Percentiles rank a stretch among this genome's conserved stretches.
These are phyloP conservation scores for Dalbergia cultrata DNA, from an alignment of 306 rosid genomes.

Conservation along the genomic window DNA sequence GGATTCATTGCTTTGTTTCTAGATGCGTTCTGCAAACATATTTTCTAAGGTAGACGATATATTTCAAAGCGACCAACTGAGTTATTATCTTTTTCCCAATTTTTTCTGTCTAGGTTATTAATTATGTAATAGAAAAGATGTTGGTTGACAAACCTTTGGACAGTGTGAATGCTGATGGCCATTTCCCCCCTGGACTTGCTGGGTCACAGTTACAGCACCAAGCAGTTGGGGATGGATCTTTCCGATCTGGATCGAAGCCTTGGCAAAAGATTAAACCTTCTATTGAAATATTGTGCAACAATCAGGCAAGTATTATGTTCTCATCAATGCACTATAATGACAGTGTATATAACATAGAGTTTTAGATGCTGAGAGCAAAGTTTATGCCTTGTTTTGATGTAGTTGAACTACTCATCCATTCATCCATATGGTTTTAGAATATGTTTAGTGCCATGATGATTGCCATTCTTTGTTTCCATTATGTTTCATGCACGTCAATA, in stretches of 20 bases:
- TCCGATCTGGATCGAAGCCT: constrained; percentile 84
- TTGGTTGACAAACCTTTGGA: constrained; percentile 93
- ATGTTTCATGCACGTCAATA: neutral
- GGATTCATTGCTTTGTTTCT: constrained; percentile 6
- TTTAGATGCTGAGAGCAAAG: constrained; percentile 28
- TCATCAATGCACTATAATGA: constrained; percentile 6
- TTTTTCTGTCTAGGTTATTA: constrained; percentile 69
- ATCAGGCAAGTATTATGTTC: constrained; percentile 75
- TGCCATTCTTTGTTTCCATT: constrained; percentile 3
- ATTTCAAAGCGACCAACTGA: neutral
- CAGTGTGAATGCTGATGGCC: constrained; percentile 64
- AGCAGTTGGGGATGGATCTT: constrained; percentile 79
- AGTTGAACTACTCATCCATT: constrained; percentile 20
- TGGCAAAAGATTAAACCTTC: constrained; percentile 93
- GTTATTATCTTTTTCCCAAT: neutral
- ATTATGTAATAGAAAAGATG: constrained; percentile 93
- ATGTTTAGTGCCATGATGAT: neutral
- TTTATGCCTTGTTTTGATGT: constrained; percentile 4
- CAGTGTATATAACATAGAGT: constrained; percentile 7
- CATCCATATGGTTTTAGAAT: constrained; percentile 13
- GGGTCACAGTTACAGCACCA: constrained; percentile 68
- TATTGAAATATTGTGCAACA: constrained; percentile 93
- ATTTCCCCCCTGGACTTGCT: constrained; percentile 71
- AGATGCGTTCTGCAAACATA: constrained; percentile 6
- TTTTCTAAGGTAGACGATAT: neutral